Evolutionary conservation across 2,329 filamentous ascomycete genomes (phyloP), one percentile per base, ranked within the genome.

Genomic region (Colletotrichum gigasporum): DNA sequence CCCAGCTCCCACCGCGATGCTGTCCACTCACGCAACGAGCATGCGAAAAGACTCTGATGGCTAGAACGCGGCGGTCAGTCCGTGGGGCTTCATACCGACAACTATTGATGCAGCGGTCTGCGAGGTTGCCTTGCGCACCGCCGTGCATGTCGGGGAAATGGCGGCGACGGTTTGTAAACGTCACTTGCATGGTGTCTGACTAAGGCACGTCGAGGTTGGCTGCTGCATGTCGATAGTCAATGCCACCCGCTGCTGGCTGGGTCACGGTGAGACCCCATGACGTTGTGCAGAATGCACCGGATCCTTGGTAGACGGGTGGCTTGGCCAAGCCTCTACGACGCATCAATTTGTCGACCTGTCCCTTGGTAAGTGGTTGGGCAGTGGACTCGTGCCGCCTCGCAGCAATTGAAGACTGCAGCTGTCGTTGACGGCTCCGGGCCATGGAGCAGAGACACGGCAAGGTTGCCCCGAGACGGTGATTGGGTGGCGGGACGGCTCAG

Each of bases 1-100:
- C 48, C 56, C 50, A 61, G 47, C 12, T 48, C 30, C 42, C 24
- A 48, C 41, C 61, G 55, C 61, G 51, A 53, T 12, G 16, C 16
- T 26, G 56, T 55, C 62, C 56, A 61, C 42, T 55, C 28, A 30
- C 56, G 34, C 56, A 22, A 26, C 30, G 62, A 61, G 42, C 44
- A 16, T 37, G 26, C 26, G 35, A 32, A 41, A 35, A 56, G 10
- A 32, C 18, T 14, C 16, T 48, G 48, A 16, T 37, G 26, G 20
- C 34, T 50, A 22, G 42, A 26, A 54, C 50, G 41, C 37, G 62
- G 56, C 62, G 48, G 56, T 61, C 56, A 54, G 56, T 54, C 56
- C 34, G 34, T 51, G 56, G 41, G 41, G 34, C 35, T 28, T 34
- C 9, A 34, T 20, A 55, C n/a, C 54, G 44, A 52, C 56, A 44